Conservation (phyloP, 2,329 filamentous ascomycete species). For the Alternaria sp. region DNA sequence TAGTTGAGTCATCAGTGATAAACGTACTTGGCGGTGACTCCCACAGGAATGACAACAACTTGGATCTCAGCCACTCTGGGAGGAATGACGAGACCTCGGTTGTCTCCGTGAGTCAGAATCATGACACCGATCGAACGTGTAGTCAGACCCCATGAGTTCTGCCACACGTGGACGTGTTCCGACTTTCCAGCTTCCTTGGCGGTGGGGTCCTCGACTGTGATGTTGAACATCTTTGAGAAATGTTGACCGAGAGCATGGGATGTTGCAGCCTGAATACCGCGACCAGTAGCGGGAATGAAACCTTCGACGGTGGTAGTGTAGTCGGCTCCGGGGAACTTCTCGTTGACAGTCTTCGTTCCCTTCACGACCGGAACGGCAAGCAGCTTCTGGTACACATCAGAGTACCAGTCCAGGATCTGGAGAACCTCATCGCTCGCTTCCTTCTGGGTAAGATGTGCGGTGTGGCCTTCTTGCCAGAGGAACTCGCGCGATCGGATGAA, state of each 20-base stretch:
- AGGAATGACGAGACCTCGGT: conserved; percentile 92
- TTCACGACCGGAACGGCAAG: conserved; percentile 94
- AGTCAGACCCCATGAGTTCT: conserved; percentile 98
- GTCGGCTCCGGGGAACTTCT: conserved; percentile 95
- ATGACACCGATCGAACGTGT: conserved; percentile 98
- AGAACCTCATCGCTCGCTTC: conserved; percentile 84
- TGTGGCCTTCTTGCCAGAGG: conserved; percentile 97
- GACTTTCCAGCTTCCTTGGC: conserved; percentile 67
- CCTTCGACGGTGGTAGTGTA: conserved; percentile 98
- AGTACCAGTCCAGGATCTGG: conserved; percentile 92
- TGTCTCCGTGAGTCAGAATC: conserved; percentile 97
- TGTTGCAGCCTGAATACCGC: conserved; percentile 95
- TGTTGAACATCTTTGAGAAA: conserved; percentile 99
- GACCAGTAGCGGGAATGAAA: conserved; percentile 93
- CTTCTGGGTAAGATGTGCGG: conserved; percentile 84
- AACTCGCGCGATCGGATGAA: conserved; percentile 92
- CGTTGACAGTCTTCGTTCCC: conserved; percentile 93
- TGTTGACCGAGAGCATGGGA: conserved; percentile 96
- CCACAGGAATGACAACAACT: conserved; percentile 87
- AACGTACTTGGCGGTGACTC: conserved; percentile 83
- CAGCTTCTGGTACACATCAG: conserved; percentile 88
- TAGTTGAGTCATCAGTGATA: neutral
- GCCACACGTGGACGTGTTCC: conserved; percentile 86
- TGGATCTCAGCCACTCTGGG: conserved; percentile 88
- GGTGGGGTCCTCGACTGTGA: conserved; percentile 90